These are phyloP conservation scores for Penicillium occitanis DNA, from an alignment of 2,329 filamentous ascomycete genomes.

Conservation along the genomic window DNA sequence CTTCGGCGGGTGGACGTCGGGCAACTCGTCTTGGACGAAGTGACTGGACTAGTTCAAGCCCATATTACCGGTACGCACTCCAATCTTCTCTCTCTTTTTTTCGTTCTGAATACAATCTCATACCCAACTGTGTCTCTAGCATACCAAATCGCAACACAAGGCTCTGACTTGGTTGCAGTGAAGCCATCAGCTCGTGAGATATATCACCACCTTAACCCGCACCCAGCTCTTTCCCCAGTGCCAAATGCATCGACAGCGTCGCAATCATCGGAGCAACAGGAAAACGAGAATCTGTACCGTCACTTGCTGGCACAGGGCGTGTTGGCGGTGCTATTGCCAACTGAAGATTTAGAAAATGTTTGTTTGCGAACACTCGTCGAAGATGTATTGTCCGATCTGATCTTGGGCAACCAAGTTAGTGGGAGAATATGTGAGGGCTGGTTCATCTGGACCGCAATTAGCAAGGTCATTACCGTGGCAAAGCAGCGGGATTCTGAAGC, in stretches of 20 bases:
- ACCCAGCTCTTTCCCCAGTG: constrained; percentile 77
- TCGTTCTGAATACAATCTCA: constrained; percentile 25
- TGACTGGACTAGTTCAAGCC: constrained; percentile 75
- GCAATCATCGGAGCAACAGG: constrained; percentile 60
- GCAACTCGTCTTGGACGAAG: constrained; percentile 78
- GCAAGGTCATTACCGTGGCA: constrained; percentile 62
- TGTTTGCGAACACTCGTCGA: constrained; percentile 80
- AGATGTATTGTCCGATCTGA: constrained; percentile 86
- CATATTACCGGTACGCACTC: constrained; percentile 70
- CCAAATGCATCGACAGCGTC: constrained; percentile 57
- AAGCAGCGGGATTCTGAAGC: constrained; percentile 27
- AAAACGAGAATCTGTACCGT: constrained; percentile 80
- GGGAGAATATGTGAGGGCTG: constrained; percentile 82
- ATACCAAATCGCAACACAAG: constrained; percentile 67
- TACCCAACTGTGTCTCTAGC: constrained; percentile 50
- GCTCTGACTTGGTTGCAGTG: constrained; percentile 59
- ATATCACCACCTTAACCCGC: constrained; percentile 80
- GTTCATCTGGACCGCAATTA: constrained; percentile 82
- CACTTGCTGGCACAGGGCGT: constrained; percentile 82
- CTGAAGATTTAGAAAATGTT: constrained; percentile 85
- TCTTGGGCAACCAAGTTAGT: constrained; percentile 77
- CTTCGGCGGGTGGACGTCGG: constrained; percentile 80
- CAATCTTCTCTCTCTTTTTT: neutral
- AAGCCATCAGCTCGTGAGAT: constrained; percentile 64
- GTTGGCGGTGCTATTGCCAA: constrained; percentile 80